These are phyloP conservation scores for Seiridium unicorne DNA, from an alignment of 2,329 filamentous ascomycete genomes.

Conservation along the genomic window DNA sequence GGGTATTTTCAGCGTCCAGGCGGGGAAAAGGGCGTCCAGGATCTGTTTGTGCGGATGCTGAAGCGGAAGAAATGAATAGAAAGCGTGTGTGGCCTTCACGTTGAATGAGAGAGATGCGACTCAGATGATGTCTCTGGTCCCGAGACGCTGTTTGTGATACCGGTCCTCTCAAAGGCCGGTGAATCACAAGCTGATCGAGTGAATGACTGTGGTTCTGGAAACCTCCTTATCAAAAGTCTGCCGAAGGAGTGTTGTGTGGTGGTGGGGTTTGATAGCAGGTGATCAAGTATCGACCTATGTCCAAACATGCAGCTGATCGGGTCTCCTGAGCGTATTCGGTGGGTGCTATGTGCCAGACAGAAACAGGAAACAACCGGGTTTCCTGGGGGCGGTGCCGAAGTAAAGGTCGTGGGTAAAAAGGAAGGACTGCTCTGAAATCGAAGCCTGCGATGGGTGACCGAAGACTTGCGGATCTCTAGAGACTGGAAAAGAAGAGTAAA, in stretches of 20 bases:
- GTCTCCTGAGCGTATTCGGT: not conserved
- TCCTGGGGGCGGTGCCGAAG: conserved; percentile 20
- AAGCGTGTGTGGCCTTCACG: not conserved
- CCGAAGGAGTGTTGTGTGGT: not conserved
- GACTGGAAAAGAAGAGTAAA: conserved; percentile 5
- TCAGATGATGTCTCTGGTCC: conserved; percentile 1
- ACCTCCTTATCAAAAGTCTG: not conserved
- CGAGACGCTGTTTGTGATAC: not conserved
- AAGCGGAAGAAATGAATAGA: conserved; percentile 3
- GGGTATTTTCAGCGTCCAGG: conserved; percentile 14
- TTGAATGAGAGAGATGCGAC: not conserved
- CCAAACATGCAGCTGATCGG: conserved; percentile 8
- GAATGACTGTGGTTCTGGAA: conserved; percentile 1
- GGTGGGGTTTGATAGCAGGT: conserved; percentile 4
- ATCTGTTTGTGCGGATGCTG: conserved; percentile 10
- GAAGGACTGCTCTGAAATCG: conserved; percentile 10
- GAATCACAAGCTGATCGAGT: conserved; percentile 1
- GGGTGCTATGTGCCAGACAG: conserved; percentile 17
- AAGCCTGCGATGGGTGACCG: conserved; percentile 10
- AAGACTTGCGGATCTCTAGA: conserved; percentile 16
- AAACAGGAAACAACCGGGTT: conserved; percentile 33
- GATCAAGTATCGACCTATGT: not conserved
- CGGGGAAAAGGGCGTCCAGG: conserved; percentile 17
- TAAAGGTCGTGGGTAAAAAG: conserved; percentile 13
- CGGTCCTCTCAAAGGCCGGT: conserved; percentile 8